phyloP scores from a whole-genome alignment of 805 yeast genomes.

The Lipomyces starkeyi region DNA sequence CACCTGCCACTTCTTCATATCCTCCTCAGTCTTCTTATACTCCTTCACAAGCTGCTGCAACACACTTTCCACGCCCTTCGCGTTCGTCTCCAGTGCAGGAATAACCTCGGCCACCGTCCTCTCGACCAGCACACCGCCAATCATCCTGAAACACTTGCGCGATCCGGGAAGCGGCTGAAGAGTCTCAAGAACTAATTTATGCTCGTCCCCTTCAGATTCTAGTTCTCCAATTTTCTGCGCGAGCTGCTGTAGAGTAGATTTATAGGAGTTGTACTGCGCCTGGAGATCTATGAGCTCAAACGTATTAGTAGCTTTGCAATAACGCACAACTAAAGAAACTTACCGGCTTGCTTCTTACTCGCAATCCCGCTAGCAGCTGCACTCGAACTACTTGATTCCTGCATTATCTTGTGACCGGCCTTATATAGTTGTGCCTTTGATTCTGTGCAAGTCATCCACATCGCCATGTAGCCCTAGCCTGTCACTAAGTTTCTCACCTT shows the following conservation, averaged over 20 bases:
- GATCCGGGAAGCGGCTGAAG: constrained; percentile 56
- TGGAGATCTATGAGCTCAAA: constrained; percentile 45
- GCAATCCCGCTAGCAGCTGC: constrained; percentile 22
- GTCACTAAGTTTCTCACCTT: no score
- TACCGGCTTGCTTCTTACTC: constrained; percentile 31
- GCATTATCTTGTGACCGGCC: not conserved
- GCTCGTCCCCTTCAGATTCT: constrained; percentile 52
- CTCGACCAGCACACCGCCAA: constrained; percentile 90
- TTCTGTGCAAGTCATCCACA: no score
- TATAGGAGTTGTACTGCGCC: constrained; percentile 50
- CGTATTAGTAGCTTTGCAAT: not conserved
- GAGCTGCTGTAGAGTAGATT: constrained; percentile 46
- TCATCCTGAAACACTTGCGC: constrained; percentile 88
- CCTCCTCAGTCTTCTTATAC: constrained; percentile 49
- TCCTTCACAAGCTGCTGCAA: constrained; percentile 51
- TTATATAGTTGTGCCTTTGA: not conserved
- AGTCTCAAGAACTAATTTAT: constrained; percentile 64
- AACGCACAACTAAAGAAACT: not conserved
- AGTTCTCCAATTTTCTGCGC: constrained; percentile 49
- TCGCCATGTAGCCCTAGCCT: not conserved
- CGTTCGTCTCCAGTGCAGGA: constrained; percentile 64
- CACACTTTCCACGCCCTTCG: constrained; percentile 52
- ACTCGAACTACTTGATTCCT: not conserved
- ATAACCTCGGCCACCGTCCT: constrained; percentile 78
- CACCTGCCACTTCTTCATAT: constrained; percentile 57